Percentiles rank a stretch among this genome's conserved stretches.
Evolutionary conservation across 805 yeast genomes (phyloP).

Genomic region (Tetrapisispora iriomotensis): DNA sequence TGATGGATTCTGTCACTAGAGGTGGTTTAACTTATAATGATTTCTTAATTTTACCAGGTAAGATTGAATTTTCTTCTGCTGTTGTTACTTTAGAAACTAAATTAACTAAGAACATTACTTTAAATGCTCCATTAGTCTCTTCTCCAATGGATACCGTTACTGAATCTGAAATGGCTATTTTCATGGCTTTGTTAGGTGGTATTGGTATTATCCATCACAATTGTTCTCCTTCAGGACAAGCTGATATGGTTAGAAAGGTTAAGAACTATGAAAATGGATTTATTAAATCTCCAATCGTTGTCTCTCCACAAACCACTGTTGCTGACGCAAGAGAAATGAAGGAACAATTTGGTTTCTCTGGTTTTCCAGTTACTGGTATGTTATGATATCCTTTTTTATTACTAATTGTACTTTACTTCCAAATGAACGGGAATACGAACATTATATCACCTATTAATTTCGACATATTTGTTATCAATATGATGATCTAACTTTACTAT

Average conservation of each 20-base stretch:
- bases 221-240: constrained; percentile 94
- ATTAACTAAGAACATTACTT: constrained; percentile 82
- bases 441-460: too few relatives aligned
- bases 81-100: constrained; percentile 71
- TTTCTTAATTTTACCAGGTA: constrained; percentile 90
- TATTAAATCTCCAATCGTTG: constrained; percentile 87
- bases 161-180: constrained; percentile 93
- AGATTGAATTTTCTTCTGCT: constrained; percentile 78
- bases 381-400: constrained; percentile 22
- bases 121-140: constrained; percentile 91
- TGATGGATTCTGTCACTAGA: constrained; percentile 81
- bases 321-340: constrained; percentile 70
- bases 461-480: constrained; percentile 7
- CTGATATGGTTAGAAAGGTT: constrained; percentile 94
- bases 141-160: constrained; percentile 99
- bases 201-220: constrained; percentile 98
- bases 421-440: too few relatives aligned
- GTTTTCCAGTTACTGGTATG: constrained; percentile 99
- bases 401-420: constrained; percentile 1
- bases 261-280: constrained; percentile 97
- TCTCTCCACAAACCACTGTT: constrained; percentile 67
- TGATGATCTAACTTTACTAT: constrained; percentile 45
- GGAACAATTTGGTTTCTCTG: constrained; percentile 76
- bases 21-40: constrained; percentile 98
- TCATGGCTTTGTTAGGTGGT: constrained; percentile 98